These are phyloP conservation scores for Macadamia tetraphylla DNA, from an alignment of 164 flowering plant genomes.

Conservation along the genomic window DNA sequence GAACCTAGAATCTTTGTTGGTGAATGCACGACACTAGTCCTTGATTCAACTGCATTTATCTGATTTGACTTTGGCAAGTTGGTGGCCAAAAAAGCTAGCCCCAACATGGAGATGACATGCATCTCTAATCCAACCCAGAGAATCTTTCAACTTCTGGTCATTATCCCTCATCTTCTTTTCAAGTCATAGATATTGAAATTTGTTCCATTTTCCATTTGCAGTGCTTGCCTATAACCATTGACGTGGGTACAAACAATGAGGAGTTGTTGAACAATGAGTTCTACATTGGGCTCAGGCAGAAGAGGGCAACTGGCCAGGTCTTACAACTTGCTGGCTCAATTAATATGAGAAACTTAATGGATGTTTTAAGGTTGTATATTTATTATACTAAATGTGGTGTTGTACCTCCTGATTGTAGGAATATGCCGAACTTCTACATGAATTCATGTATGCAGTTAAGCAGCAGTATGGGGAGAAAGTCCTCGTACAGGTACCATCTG, in stretches of 20 bases:
- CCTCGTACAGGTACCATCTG: constrained; percentile 59
- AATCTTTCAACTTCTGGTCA: background rate
- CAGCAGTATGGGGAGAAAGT: constrained; percentile 90
- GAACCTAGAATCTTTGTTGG: background rate
- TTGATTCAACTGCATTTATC: background rate
- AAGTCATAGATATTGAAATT: background rate
- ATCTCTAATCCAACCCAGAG: background rate
- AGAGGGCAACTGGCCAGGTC: constrained; percentile 81
- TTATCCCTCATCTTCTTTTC: background rate
- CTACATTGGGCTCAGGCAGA: constrained; percentile 81
- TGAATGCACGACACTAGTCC: background rate
- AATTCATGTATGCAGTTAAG: constrained; percentile 84
- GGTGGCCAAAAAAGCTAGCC: background rate
- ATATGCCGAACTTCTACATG: constrained; percentile 66
- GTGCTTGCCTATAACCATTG: constrained; percentile 92
- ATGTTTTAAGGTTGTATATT: background rate
- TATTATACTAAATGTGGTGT: constrained; percentile 10
- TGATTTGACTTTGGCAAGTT: background rate
- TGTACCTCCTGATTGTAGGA: constrained; percentile 37
- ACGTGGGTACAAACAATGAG: constrained; percentile 91
- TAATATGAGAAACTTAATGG: background rate
- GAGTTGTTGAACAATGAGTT: constrained; percentile 70
- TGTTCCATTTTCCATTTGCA: constrained; percentile 18
- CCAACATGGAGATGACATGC: background rate
- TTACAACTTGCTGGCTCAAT: background rate